Base-by-base conservation (phyloP, 2,329 filamentous ascomycete genomes). In the Grosmannia penicillata region DNA sequence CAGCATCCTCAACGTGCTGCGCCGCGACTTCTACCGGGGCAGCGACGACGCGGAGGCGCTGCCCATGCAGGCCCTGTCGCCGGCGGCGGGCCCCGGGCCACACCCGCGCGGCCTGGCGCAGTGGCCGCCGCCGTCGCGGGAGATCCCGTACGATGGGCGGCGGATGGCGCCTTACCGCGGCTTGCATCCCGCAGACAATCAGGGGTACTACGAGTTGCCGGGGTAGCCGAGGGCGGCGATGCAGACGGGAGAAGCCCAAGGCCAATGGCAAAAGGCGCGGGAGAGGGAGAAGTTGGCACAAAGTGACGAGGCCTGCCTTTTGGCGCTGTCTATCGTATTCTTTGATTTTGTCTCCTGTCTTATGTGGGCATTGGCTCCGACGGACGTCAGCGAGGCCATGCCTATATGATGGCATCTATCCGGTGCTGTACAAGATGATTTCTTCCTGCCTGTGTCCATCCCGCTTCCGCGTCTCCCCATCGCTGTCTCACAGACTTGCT, bases 121-220 rank as follows among this genome's bases (percentile, higher is more conserved):
- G n/a, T 9, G 14, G 9, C 3, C 28, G 17, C 22, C 27, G 8
- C 19, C 30, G 9, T 30, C 38, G 26, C 25, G 41, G 2, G 44
- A 48, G 25, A 48, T 48, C 17, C 46, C 46, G 1, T 48, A 40
- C 25, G 46, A 48, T n/a, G 41, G 41, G 5, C 44, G 44, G 10
- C 46, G 46, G 3, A 26, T 48, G 26, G 37, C 40, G 3, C 38
- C 44, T 4, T 46, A 46, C 29, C 29, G 36, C 9, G 44, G 41
- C 4, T 26, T 41, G 22, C 44, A 44, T 1, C 23, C 38, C 2
- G 25, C 35, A 11, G 37, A 48, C n/a, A 18, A 41, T 15, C n/a
- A 31, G 13, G 39, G 37, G 4, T 43, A 31, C 22, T 42, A 42
- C 8, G 45, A 47, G 30, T 36, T 46, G 13, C 42, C 46, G 0